These are phyloP conservation scores for Ceratocystis lukuohia DNA, from an alignment of 2,329 filamentous ascomycete genomes.

Conservation along the genomic window DNA sequence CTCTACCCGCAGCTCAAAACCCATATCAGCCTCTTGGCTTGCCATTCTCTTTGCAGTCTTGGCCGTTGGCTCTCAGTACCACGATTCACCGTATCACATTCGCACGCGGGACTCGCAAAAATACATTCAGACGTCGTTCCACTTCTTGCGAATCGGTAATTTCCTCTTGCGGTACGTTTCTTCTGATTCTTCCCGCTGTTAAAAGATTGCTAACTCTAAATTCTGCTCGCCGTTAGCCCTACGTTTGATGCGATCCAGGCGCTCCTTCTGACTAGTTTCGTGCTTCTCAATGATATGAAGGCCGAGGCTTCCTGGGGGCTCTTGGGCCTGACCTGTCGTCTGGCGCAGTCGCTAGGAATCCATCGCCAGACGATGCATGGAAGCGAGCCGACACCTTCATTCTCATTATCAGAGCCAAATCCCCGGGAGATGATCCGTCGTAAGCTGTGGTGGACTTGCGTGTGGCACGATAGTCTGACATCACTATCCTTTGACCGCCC, in stretches of 20 bases:
- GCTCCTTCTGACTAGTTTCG: conserved; percentile 48
- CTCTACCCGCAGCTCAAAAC: conserved; percentile 33
- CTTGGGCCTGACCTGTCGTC: conserved; percentile 48
- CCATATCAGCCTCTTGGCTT: conserved; percentile 51
- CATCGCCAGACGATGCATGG: conserved; percentile 35
- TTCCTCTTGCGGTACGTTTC: conserved; percentile 42
- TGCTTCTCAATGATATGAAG: conserved; percentile 56
- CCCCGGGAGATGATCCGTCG: conserved; percentile 43
- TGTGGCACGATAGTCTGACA: conserved; percentile 54
- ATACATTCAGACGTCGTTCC: conserved; percentile 51
- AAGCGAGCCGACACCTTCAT: conserved; percentile 30
- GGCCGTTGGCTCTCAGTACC: conserved; percentile 52
- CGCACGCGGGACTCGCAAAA: conserved; percentile 46
- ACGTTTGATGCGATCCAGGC: conserved; percentile 55
- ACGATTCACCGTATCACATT: conserved; percentile 49
- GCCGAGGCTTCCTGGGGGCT: conserved; percentile 55
- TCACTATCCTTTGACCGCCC: conserved; percentile 54
- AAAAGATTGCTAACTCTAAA: neutral
- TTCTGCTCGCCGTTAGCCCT: conserved; percentile 30
- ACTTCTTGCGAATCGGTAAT: conserved; percentile 50
- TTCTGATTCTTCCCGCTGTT: neutral
- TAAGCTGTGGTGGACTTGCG: conserved; percentile 50
- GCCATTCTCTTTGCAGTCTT: conserved; percentile 52
- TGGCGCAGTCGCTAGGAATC: conserved; percentile 52
- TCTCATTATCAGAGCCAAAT: conserved; percentile 27